A percentile compares a stretch with the other conserved stretches of the same genome.
Conservation (phyloP, 2,329 filamentous ascomycete species). For the Xylaria sp. region DNA sequence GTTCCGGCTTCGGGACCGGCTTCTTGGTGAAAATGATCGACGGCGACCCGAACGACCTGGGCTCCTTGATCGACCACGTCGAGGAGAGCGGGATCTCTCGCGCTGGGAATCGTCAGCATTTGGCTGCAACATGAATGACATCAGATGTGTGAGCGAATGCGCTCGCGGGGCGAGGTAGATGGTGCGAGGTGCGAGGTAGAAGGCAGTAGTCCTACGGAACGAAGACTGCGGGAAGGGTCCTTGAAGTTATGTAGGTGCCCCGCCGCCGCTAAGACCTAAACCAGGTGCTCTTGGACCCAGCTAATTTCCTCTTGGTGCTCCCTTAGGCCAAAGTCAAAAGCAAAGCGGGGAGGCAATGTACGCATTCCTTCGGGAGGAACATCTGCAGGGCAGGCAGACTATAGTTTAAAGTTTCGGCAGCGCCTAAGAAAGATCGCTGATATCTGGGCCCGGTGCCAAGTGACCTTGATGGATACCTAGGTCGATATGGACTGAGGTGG, state of each 20-base stretch:
- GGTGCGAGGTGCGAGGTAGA: constrained; percentile 8
- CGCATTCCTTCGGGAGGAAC: constrained; percentile 1
- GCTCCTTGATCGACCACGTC: constrained; percentile 82
- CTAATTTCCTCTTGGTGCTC: constrained; percentile 18
- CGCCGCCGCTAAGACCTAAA: not conserved
- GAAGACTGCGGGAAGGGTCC: not conserved
- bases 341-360: constrained; percentile 16
- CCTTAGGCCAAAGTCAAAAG: constrained; percentile 19
- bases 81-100: constrained; percentile 80
- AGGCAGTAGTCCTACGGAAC: constrained; percentile 1
- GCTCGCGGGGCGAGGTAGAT: constrained; percentile 9
- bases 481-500: not conserved
- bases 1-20: constrained; percentile 77
- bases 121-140: constrained; percentile 24
- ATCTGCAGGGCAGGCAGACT: not conserved
- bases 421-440: constrained; percentile 11
- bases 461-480: constrained; percentile 1
- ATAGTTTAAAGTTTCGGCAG: constrained; percentile 19
- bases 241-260: not conserved
- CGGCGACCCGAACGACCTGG: constrained; percentile 70
- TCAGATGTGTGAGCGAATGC: constrained; percentile 19
- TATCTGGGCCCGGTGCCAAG: constrained; percentile 7
- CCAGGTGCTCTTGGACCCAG: constrained; percentile 7
- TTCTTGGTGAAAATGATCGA: constrained; percentile 78
- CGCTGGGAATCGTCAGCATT: constrained; percentile 59